A percentile compares a stretch with the other conserved stretches of the same genome.
These are phyloP conservation scores for Suillus hirtellus DNA, from an alignment of 768 basidiomycete species.

Conservation along the genomic window DNA sequence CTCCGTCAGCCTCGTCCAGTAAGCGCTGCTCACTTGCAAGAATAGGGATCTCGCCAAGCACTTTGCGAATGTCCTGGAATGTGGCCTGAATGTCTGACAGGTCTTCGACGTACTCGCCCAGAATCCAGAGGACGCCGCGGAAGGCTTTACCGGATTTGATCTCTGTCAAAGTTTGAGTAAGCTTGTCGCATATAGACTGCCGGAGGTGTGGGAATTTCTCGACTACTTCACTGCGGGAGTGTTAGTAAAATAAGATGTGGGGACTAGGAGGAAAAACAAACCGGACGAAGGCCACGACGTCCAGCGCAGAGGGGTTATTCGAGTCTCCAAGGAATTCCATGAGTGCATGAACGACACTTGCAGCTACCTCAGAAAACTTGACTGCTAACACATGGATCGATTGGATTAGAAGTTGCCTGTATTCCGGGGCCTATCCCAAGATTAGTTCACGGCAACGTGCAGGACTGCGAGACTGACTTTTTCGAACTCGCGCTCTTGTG, in stretches of 20 bases:
- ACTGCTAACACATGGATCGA: slow-evolving; percentile 96
- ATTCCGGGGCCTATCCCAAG: slow-evolving; percentile 37
- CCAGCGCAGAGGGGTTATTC: background rate
- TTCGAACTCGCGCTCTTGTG: slow-evolving; percentile 48
- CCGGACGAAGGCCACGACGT: background rate
- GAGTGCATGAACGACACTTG: slow-evolving; percentile 89
- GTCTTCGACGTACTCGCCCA: slow-evolving; percentile 43
- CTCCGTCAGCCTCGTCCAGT: slow-evolving; percentile 67
- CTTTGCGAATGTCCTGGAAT: slow-evolving; percentile 20
- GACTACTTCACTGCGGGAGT: slow-evolving; percentile 74
- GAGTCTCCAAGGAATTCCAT: slow-evolving; percentile 93
- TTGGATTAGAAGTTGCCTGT: slow-evolving; percentile 84
- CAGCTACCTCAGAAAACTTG: slow-evolving; percentile 95
- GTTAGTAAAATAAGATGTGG: background rate
- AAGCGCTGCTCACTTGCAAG: slow-evolving; percentile 65
- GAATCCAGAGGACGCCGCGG: slow-evolving; percentile 94
- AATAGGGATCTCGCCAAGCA: background rate
- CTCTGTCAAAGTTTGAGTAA: slow-evolving; percentile 68
- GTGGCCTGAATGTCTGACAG: slow-evolving; percentile 63
- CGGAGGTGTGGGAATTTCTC: slow-evolving; percentile 95
- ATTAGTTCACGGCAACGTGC: no score
- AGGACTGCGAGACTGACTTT: background rate
- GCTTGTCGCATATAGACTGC: slow-evolving; percentile 78
- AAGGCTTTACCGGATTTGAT: slow-evolving; percentile 98
- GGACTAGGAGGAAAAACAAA: background rate